phyloP scores from a whole-genome alignment of 2,329 filamentous ascomycete species.

The Dichotomopilus funicola region DNA sequence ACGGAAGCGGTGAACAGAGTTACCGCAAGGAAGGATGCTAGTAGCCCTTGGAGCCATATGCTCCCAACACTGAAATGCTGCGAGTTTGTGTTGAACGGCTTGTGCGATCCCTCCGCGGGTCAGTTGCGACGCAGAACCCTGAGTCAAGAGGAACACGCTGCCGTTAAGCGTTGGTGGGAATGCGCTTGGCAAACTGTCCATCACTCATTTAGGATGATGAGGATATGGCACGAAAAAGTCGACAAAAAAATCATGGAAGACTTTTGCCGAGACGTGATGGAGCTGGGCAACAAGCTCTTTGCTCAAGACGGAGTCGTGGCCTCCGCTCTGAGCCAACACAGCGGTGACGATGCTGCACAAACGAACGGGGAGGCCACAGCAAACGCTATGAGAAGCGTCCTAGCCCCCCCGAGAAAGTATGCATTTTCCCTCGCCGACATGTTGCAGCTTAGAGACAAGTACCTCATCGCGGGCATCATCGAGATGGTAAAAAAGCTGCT shows the following conservation, averaged over 20 bases:
- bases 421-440: conserved; percentile 74
- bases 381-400: conserved; percentile 40
- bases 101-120: conserved; percentile 51
- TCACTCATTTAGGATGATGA: conserved; percentile 75
- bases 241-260: conserved; percentile 78
- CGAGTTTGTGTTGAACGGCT: conserved; percentile 48
- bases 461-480: conserved; percentile 75
- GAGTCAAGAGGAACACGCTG: conserved; percentile 54
- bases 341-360: conserved; percentile 12
- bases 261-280: conserved; percentile 92
- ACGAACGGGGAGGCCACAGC: conserved; percentile 11
- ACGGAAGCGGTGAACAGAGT: conserved; percentile 38
- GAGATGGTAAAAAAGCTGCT: conserved; percentile 80
- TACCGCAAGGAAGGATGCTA: conserved; percentile 32
- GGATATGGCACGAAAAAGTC: conserved; percentile 71
- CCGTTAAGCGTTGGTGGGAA: conserved; percentile 74
- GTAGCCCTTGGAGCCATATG: conserved; percentile 51
- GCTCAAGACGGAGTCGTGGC: conserved; percentile 79
- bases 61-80: conserved; percentile 51
- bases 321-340: conserved; percentile 49
- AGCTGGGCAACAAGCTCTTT: conserved; percentile 80
- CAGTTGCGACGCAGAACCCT: conserved; percentile 50
- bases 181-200: conserved; percentile 75
- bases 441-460: conserved; percentile 83
- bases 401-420: conserved; percentile 54